Evolutionary conservation across 305 asterid species (phyloP).

Genomic region (Fraxinus floribunda): DNA sequence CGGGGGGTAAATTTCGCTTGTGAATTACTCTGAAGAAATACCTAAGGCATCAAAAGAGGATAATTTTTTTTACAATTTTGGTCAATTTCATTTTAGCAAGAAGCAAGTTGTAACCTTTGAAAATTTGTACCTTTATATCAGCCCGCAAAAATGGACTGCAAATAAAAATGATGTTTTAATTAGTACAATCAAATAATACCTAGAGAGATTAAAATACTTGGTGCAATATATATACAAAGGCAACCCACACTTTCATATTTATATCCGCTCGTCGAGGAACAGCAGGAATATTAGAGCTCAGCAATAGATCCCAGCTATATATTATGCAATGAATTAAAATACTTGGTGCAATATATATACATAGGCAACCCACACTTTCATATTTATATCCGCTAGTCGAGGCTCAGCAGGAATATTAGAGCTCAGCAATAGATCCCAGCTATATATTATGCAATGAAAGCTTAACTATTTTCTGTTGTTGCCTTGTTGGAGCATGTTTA

Average conservation of each 20-base stretch:
- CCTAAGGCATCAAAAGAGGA: slow-evolving; percentile 50
- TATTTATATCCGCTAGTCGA: not conserved
- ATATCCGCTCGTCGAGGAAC: not conserved
- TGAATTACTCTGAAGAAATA: slow-evolving; percentile 79
- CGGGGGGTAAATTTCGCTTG: slow-evolving; percentile 86
- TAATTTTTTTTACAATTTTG: slow-evolving; percentile 24
- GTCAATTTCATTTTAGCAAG: not conserved
- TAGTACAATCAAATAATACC: slow-evolving; percentile 25
- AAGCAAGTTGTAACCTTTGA: not conserved
- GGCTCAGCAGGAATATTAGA: not conserved
- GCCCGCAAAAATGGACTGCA: slow-evolving; percentile 88
- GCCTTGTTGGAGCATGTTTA: not conserved
- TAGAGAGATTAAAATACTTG: not conserved
- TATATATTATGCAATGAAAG: not conserved
- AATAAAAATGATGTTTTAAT: slow-evolving; percentile 22
- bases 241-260: not conserved
- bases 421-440: not conserved
- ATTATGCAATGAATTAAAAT: not conserved
- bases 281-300: not conserved
- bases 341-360: slow-evolving; percentile 3
- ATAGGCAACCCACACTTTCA: not conserved
- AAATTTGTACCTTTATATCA: slow-evolving; percentile 69
- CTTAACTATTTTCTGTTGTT: not conserved
- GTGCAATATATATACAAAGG: slow-evolving; percentile 1
- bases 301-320: not conserved